A percentile compares a stretch with the other conserved stretches of the same genome.
These are phyloP conservation scores for Hanseniaspora meyeri DNA, from an alignment of 805 yeast species.

Conservation along the genomic window DNA sequence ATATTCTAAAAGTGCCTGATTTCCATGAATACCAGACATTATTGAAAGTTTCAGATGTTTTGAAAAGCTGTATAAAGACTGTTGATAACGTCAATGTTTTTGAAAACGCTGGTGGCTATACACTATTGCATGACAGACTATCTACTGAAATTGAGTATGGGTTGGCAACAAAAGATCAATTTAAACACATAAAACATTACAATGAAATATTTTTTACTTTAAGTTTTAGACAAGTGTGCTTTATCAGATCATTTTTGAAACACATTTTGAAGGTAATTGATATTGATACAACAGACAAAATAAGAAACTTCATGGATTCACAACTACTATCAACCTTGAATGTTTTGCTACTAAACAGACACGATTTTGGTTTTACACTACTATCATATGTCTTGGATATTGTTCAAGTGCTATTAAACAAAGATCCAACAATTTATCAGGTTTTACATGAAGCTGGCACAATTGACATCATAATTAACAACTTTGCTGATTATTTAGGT, in stretches of 20 bases:
- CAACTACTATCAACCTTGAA: slow-evolving; percentile 54
- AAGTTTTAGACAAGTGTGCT: slow-evolving; percentile 47
- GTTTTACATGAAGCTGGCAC: slow-evolving; percentile 68
- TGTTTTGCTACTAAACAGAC: slow-evolving; percentile 43
- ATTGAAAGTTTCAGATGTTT: slow-evolving; percentile 50
- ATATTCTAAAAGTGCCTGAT: slow-evolving; percentile 43
- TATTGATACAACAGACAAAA: slow-evolving; percentile 70
- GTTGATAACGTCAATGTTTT: slow-evolving; percentile 50
- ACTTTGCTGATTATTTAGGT: slow-evolving; percentile 43
- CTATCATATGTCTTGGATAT: slow-evolving; percentile 50
- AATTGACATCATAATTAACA: slow-evolving; percentile 49
- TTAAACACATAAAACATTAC: slow-evolving; percentile 41
- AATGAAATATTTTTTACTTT: slow-evolving; percentile 41
- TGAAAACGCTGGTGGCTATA: slow-evolving; percentile 55
- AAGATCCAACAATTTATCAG: slow-evolving; percentile 80
- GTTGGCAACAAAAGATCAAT: slow-evolving; percentile 43
- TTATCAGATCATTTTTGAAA: slow-evolving; percentile 48
- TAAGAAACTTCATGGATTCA: slow-evolving; percentile 77
- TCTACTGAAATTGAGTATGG: slow-evolving; percentile 56
- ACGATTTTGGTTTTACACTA: slow-evolving; percentile 54
- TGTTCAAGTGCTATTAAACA: slow-evolving; percentile 61
- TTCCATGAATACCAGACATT: slow-evolving; percentile 43
- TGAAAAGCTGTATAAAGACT: slow-evolving; percentile 35
- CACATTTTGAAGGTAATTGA: slow-evolving; percentile 52
- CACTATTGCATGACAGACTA: slow-evolving; percentile 45